Conservation (phyloP, 2,329 filamentous ascomycete genomes). For the Penicillium sp. region DNA sequence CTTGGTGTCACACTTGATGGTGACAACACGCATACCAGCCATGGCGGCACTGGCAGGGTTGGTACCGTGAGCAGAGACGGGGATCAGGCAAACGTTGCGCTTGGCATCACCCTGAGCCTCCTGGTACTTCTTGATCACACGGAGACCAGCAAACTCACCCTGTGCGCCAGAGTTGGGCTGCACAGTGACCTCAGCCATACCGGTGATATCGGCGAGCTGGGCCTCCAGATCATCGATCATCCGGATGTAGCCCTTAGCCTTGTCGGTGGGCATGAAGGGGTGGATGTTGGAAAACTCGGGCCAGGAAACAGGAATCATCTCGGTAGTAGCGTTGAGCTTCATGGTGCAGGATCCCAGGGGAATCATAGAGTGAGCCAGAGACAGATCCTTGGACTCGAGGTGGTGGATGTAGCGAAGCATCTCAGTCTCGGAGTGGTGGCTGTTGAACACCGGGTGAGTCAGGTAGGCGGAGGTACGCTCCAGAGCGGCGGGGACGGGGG, state of each 20-base stretch:
- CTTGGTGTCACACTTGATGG: constrained; percentile 83
- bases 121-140: constrained; percentile 82
- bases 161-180: constrained; percentile 97
- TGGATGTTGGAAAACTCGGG: constrained; percentile 77
- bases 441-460: constrained; percentile 92
- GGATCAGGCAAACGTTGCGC: constrained; percentile 90
- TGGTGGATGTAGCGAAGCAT: constrained; percentile 91
- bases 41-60: constrained; percentile 95
- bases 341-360: constrained; percentile 96
- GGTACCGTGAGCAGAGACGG: constrained; percentile 91
- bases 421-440: constrained; percentile 92
- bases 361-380: constrained; percentile 95
- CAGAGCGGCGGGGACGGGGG: constrained; percentile 55
- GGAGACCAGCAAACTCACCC: constrained; percentile 88
- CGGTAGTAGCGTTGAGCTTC: constrained; percentile 92
- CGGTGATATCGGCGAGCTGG: constrained; percentile 80
- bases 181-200: constrained; percentile 84
- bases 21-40: constrained; percentile 91
- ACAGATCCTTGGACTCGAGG: constrained; percentile 90
- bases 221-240: constrained; percentile 72
- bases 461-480: constrained; percentile 74
- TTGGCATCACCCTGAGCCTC: constrained; percentile 64
- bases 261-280: constrained; percentile 69
- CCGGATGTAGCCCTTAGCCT: constrained; percentile 66
- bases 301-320: constrained; percentile 85